Evolutionary conservation across 2,329 filamentous ascomycete genomes (phyloP), one percentile per base, ranked within the genome.

Genomic region (Colletotrichum sp.): DNA sequence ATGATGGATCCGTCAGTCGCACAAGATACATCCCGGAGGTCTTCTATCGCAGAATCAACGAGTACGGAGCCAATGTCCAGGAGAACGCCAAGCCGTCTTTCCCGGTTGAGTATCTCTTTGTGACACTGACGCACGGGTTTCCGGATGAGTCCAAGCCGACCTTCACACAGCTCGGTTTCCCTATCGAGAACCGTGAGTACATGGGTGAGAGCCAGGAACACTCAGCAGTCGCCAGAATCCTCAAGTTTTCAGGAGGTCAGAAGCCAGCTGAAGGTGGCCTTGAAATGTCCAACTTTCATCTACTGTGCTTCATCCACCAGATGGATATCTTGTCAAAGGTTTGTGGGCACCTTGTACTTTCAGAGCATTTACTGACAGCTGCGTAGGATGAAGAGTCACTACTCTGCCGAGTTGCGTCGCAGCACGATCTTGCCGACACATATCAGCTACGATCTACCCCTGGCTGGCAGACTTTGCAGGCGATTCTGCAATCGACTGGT

Each of bases 61-160:
- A 99, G 84, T 98, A 99, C 82, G 96, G 96, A 38, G 95, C 94
- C 78, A 98, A 96, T 80, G 97, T 99, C 9, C 97, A 98, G 83
- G 95, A 99, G 84, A 99, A 98, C 80, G 97, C 97, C 28, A 99
- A 98, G 83, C 97, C 97, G 1, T 93, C 94, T 61, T 99, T 99
- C 84, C 97, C 97, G 0, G 96, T 98, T 65, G 97, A 99, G 83
- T 99, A 99, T 83, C 91, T 99, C 38, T 93, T 99, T 72, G 95
- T 99, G 77, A 99, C 97, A 10, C 90, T 99, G 78, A 99, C 97
- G 1, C 96, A 99, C 82, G 97, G 97, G 75, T 99, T 99, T 87
- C 97, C 97, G 4, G 95, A 93, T 68, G 89, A 93, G 60, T 91
- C 95, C 6, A 93, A 92, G 72, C 95, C 96, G 15, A 85, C 93